Evolutionary conservation across 2,329 filamentous ascomycete species (phyloP).

Genomic region (Rhynchosporium secalis): DNA sequence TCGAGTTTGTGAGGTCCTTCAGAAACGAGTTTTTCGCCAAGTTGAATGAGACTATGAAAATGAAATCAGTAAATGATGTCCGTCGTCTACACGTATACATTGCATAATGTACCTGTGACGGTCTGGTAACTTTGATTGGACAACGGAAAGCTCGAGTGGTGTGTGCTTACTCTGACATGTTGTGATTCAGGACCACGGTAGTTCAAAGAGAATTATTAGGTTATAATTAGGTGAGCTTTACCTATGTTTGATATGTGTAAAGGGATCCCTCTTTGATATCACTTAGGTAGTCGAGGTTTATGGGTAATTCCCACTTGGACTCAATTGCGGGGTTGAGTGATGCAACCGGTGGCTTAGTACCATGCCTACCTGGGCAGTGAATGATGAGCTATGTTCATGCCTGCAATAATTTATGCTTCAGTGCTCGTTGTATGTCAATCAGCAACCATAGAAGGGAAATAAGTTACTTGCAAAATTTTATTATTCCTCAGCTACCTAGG

Average conservation of each 20-base stretch:
- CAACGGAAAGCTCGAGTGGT: not conserved
- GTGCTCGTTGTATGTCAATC: too few species aligned
- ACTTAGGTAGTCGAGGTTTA: not conserved
- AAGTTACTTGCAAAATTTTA: too few species aligned
- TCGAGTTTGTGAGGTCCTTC: conserved; percentile 35
- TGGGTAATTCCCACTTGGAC: not conserved
- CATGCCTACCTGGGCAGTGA: not conserved
- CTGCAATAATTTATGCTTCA: not conserved
- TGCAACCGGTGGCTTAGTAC: not conserved
- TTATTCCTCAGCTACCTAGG: too few species aligned
- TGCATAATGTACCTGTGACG: not conserved
- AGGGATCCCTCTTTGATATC: too few species aligned
- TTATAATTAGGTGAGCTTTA: not conserved
- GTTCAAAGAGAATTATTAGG: too few species aligned
- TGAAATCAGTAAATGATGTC: not conserved
- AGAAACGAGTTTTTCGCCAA: conserved; percentile 14
- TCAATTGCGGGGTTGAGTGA: conserved; percentile 6
- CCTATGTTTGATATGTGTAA: too few species aligned
- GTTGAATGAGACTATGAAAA: not conserved
- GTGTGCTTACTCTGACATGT: conserved; percentile 11
- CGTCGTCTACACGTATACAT: not conserved
- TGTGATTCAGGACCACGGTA: not conserved
- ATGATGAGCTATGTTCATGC: not conserved
- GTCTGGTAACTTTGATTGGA: too few species aligned
- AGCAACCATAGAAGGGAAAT: too few species aligned